Evolutionary conservation across 2,329 filamentous ascomycete genomes (phyloP), one percentile per base, ranked within the genome.

Genomic region (Colletotrichum lupini): DNA sequence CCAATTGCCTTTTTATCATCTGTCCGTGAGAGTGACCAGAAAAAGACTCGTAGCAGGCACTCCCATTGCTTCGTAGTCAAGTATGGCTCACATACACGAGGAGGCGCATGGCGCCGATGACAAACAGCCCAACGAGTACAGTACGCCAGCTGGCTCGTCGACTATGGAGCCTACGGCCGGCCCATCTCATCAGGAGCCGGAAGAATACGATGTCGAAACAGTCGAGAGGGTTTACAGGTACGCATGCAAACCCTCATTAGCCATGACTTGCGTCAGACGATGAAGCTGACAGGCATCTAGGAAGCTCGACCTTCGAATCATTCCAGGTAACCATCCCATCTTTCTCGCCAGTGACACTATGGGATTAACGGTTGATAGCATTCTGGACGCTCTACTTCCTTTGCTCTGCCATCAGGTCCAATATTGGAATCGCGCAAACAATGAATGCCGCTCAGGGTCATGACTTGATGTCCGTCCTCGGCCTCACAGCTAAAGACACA

Each of bases 341-440:
- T 55, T 26, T 2, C 14, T 16, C 24, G 19, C 19, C 8, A 19
- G 12, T 12, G 5, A 7, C 1, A 42, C 7, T 12, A 2, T 14
- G 2, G 1, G 5, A 22, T 52, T 61, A 28, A 58, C 16, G 1
- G 5, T 35, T n/a, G n/a, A 64, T 55, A 88, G 94, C 95, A 35
- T 96, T 98, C 82, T 98, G 95, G 95, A 82, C 92, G 19, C 88
- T 98, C 19, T 98, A 98, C 85, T 98, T 98, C 80, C 89, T 98
- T 76, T 97, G 94, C 87, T 97, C 95, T 0, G 95, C 94, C 74
- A 97, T 98, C 78, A 92, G 95, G 65, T 97, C 94, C 78, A 98
- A 97, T 83, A 94, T 98, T 76, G 95, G 95, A 74, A 91, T 98
- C 77, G 94, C 95, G n/a, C 94, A 98, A 84, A 98, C 95, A 1